Percentiles rank a stretch among this genome's conserved stretches.
Evolutionary conservation across 2,329 filamentous ascomycete genomes (phyloP).

Genomic region (Acephala macrosclerotiorum): DNA sequence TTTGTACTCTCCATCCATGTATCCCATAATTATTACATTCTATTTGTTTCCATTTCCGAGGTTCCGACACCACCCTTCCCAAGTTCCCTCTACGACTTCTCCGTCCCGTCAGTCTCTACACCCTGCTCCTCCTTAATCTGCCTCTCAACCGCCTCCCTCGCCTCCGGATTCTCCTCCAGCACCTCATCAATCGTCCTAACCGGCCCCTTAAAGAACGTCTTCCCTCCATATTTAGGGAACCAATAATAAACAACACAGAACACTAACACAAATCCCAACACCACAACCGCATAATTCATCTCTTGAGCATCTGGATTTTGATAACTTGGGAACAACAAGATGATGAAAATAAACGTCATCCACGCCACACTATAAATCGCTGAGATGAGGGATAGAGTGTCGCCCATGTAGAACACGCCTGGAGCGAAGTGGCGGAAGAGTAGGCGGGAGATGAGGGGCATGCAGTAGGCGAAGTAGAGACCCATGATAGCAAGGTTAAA

Average conservation of each 20-base stretch:
- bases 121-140: constrained; percentile 29
- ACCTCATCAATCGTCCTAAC: constrained; percentile 42
- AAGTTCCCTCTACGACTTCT: background rate
- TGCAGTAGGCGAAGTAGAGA: constrained; percentile 45
- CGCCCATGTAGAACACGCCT: constrained; percentile 44
- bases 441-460: constrained; percentile 43
- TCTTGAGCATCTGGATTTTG: constrained; percentile 35
- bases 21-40: background rate
- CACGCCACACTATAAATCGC: constrained; percentile 40
- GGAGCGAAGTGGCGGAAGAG: constrained; percentile 41
- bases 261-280: constrained; percentile 41
- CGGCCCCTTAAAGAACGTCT: constrained; percentile 43
- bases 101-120: constrained; percentile 2
- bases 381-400: constrained; percentile 37
- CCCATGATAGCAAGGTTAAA: constrained; percentile 46
- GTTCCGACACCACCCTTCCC: background rate
- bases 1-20: background rate
- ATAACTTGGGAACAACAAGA: constrained; percentile 42
- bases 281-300: constrained; percentile 45
- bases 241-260: constrained; percentile 44
- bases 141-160: constrained; percentile 19
- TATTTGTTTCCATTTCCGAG: background rate
- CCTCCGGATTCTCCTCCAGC: constrained; percentile 26
- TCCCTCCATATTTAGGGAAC: constrained; percentile 40
- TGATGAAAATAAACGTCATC: constrained; percentile 45